Percentiles rank a stretch among this genome's conserved stretches.
Conservation (phyloP, 75 land plant genomes). For the Selaginella tamariscina region DNA sequence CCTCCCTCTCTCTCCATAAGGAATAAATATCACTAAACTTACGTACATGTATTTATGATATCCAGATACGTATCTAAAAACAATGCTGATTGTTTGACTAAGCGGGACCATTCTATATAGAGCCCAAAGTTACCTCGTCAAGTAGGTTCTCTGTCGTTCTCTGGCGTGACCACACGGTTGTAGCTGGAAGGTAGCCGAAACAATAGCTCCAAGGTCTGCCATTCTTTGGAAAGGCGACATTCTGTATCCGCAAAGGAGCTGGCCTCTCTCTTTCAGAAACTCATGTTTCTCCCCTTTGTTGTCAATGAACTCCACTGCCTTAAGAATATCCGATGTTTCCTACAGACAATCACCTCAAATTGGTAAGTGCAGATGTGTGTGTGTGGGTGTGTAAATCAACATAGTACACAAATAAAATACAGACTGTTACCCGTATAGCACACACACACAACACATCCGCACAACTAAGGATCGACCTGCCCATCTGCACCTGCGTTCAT, state of each 20-base stretch:
- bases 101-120: no score
- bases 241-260: constrained; percentile 44
- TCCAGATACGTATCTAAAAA: no score
- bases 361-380: constrained; percentile 1
- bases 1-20: no score
- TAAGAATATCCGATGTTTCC: constrained; percentile 44
- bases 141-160: constrained; percentile 20
- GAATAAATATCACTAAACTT: no score
- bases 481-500: constrained; percentile 79
- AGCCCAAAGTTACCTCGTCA: constrained; percentile 38
- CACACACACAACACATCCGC: not conserved
- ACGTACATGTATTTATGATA: no score
- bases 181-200: constrained; percentile 49
- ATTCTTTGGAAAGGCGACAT: constrained; percentile 45
- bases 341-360: constrained; percentile 6
- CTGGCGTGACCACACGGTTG: constrained; percentile 17
- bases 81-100: no score
- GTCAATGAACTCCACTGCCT: constrained; percentile 44
- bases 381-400: no score
- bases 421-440: not conserved
- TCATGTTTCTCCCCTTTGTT: constrained; percentile 22
- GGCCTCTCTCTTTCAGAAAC: constrained; percentile 15
- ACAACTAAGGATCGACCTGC: constrained; percentile 28
- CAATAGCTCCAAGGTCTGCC: constrained; percentile 41
- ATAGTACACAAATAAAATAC: no score